phyloP scores from a whole-genome alignment of 169 alveolate genomes.

The Plasmodium billcollinsi region DNA sequence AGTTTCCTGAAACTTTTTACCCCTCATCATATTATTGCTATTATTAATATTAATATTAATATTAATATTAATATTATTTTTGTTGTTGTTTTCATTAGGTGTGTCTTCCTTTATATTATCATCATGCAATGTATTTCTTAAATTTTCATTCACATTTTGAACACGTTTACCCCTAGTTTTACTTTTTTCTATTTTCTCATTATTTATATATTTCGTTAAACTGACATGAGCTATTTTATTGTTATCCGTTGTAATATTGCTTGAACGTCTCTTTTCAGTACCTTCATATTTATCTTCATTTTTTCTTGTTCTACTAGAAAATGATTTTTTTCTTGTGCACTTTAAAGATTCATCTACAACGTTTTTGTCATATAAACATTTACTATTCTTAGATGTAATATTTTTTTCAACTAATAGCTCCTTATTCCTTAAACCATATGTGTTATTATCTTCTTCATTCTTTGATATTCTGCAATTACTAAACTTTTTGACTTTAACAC shows the following conservation, averaged over 20 bases:
- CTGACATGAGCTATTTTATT: conserved; percentile 5
- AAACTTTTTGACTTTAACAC: conserved; percentile 1
- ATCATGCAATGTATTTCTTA: not conserved
- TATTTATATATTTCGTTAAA: not conserved
- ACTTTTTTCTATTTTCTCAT: not conserved
- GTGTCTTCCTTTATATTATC: not conserved
- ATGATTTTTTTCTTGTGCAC: conserved; percentile 30
- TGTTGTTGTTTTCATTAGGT: not conserved
- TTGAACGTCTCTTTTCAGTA: not conserved
- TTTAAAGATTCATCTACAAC: conserved; percentile 15
- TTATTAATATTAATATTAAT: too few species aligned
- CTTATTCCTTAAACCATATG: not conserved
- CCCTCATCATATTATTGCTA: not conserved
- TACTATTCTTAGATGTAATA: conserved; percentile 11
- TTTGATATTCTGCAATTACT: conserved; percentile 17
- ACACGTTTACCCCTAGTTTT: not conserved
- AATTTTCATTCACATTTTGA: not conserved
- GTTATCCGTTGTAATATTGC: not conserved
- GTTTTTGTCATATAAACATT: not conserved
- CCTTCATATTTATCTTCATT: conserved; percentile 11
- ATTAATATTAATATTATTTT: not conserved
- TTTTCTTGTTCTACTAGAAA: conserved; percentile 16
- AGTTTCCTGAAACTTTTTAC: not conserved
- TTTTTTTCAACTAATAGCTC: conserved; percentile 6
- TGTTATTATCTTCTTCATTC: conserved; percentile 4